Percentiles rank a stretch among this genome's conserved stretches.
phyloP scores from a whole-genome alignment of 306 rosid species.

The Fragaria vesca region DNA sequence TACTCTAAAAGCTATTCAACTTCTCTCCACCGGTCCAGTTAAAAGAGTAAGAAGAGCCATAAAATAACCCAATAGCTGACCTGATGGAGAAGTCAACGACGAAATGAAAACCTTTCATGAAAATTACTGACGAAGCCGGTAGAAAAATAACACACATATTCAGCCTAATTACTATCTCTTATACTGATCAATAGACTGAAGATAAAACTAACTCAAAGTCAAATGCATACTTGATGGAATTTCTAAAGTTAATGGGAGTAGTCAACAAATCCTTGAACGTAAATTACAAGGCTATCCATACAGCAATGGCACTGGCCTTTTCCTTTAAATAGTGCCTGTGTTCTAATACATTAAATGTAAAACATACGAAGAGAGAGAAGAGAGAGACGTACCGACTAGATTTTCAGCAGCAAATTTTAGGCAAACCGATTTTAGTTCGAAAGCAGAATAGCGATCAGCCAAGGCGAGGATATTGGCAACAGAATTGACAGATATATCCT shows the following conservation, averaged over 20 bases:
- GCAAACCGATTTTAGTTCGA: constrained; percentile 83
- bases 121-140: background rate
- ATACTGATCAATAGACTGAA: background rate
- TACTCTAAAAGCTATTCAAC: background rate
- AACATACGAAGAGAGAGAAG: background rate
- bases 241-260: background rate
- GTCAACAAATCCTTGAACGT: background rate
- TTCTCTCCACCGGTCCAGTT: background rate
- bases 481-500: constrained; percentile 81
- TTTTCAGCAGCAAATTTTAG: constrained; percentile 91
- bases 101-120: background rate
- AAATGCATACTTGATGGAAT: background rate
- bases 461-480: constrained; percentile 87
- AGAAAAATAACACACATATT: background rate
- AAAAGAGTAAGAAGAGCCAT: background rate
- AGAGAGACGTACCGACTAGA: constrained; percentile 65
- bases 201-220: background rate
- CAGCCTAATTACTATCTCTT: background rate
- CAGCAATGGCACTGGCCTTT: background rate
- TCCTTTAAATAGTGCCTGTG: too few species aligned
- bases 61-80: background rate
- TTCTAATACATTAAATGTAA: background rate
- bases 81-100: background rate
- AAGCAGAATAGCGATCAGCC: constrained; percentile 80
- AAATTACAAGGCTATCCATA: background rate